Percentiles rank a stretch among this genome's conserved stretches.
These are phyloP conservation scores for Globisporangium paroecandrum DNA, from an alignment of 352 stramenopile species.

Conservation along the genomic window DNA sequence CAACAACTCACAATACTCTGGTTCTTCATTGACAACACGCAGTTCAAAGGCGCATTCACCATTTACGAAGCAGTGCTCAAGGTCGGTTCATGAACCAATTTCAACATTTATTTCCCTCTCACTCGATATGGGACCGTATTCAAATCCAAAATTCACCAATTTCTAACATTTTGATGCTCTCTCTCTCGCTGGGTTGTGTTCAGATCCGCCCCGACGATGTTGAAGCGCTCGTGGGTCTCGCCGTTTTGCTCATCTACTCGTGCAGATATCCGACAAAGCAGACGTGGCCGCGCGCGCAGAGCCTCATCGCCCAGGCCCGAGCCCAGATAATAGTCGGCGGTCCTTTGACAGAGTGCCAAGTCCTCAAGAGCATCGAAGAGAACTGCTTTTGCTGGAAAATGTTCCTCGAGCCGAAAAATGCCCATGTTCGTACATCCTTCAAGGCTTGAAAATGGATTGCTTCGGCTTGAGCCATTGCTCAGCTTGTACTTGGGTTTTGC, in stretches of 20 bases:
- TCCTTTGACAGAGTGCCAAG: not conserved
- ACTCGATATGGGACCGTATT: too few species aligned
- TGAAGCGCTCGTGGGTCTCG: constrained; percentile 41
- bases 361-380: constrained; percentile 40
- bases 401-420: constrained; percentile 46
- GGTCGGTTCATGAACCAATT: constrained; percentile 19
- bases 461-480: too few species aligned
- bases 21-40: not conserved
- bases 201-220: constrained; percentile 36
- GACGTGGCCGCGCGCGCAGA: constrained; percentile 41
- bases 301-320: constrained; percentile 32
- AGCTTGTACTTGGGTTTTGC: too few species aligned
- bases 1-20: not conserved
- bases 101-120: not conserved
- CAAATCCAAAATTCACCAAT: not conserved
- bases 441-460: not conserved
- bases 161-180: not conserved
- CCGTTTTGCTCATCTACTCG: constrained; percentile 47
- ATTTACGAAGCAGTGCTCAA: constrained; percentile 55
- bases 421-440: constrained; percentile 30
- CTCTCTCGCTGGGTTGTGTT: not conserved
- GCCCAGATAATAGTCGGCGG: constrained; percentile 7
- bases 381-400: constrained; percentile 66
- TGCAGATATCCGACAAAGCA: constrained; percentile 59
- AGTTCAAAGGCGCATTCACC: constrained; percentile 50